Evolutionary conservation across 805 yeast species (phyloP).

Genomic region (Teunomyces gatunensis): DNA sequence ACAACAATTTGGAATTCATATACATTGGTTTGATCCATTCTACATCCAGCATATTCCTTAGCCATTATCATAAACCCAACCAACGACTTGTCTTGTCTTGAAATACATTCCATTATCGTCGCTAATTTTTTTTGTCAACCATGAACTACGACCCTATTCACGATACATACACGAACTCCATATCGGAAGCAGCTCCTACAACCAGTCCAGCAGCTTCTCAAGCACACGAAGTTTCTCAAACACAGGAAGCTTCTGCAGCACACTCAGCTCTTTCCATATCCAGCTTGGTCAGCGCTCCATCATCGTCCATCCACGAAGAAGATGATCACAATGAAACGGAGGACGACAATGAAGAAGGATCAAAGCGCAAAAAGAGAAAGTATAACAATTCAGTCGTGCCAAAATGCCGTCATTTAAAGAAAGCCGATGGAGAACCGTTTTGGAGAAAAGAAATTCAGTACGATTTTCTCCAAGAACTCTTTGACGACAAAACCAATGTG

Average conservation of each 20-base stretch:
- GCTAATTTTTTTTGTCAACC: not conserved
- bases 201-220: not conserved
- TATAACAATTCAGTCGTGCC: constrained; percentile 15
- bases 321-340: constrained; percentile 7
- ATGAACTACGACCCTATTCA: constrained; percentile 47
- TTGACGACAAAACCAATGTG: constrained; percentile 59
- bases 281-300: constrained; percentile 7
- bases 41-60: not conserved
- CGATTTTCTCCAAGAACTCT: constrained; percentile 65
- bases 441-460: constrained; percentile 87
- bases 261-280: constrained; percentile 8
- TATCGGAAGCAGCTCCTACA: not conserved
- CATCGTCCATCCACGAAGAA: not conserved
- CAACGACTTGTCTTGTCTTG: not conserved
- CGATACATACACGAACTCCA: constrained; percentile 25
- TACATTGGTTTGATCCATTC: not conserved
- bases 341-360: constrained; percentile 11
- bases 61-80: not conserved
- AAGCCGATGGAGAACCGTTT: constrained; percentile 88
- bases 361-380: constrained; percentile 17
- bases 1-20: not conserved
- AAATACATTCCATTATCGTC: not conserved
- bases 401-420: constrained; percentile 65
- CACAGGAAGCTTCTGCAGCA: not conserved
- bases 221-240: not conserved